Evolutionary conservation across 352 stramenopile species (phyloP).

Genomic region (Lagenidium giganteum): DNA sequence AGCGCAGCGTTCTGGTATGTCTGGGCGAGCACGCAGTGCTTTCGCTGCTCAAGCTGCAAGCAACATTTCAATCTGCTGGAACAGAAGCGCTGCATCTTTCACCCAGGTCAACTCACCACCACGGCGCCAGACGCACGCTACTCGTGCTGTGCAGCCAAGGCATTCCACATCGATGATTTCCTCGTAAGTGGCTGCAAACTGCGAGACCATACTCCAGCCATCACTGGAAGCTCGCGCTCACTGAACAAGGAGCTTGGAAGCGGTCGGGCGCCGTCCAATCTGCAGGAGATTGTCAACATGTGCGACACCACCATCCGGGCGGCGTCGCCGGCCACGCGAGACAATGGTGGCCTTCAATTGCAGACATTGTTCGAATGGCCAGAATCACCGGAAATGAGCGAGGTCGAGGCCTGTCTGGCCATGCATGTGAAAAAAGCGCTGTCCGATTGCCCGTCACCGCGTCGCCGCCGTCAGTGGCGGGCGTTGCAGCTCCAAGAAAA

Average conservation of each 20-base stretch:
- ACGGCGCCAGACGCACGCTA: conserved; percentile 37
- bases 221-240: no score
- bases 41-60: conserved; percentile 47
- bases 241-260: no score
- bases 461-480: conserved; percentile 32
- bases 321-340: no score
- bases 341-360: no score
- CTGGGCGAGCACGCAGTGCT: conserved; percentile 58
- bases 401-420: no score
- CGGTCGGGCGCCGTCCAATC: no score
- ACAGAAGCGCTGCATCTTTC: conserved; percentile 35
- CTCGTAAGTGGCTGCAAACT: conserved; percentile 35
- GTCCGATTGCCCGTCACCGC: conserved; percentile 11
- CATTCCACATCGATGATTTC: conserved; percentile 47
- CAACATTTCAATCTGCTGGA: conserved; percentile 35
- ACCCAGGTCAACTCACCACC: conserved; percentile 33
- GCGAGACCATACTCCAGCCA: conserved; percentile 35
- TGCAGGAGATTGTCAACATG: no score
- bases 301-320: no score
- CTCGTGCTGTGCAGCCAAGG: conserved; percentile 36
- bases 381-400: no score
- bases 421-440: no score
- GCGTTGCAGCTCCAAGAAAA: conserved; percentile 63
- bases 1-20: conserved; percentile 75
- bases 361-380: no score